Evolutionary conservation across 2,329 filamentous ascomycete species (phyloP).

Genomic region (Endothia cerciana): DNA sequence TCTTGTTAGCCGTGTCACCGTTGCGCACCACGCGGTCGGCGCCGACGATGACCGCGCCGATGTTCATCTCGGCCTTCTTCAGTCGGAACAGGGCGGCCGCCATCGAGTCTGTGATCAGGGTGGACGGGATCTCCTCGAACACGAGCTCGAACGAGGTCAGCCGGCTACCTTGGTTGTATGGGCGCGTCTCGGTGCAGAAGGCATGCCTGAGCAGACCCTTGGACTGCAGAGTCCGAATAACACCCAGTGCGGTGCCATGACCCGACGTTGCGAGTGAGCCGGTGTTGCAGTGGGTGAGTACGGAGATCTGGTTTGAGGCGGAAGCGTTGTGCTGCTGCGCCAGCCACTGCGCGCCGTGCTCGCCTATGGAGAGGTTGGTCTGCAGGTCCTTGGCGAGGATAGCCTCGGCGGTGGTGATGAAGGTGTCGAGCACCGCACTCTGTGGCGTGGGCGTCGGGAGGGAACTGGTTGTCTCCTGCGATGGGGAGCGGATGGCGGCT

Average conservation of each 20-base stretch:
- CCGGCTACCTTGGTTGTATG: conserved; percentile 96
- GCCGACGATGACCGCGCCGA: conserved; percentile 88
- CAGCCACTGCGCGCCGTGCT: conserved; percentile 84
- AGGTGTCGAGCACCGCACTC: conserved; percentile 66
- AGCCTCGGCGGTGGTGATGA: conserved; percentile 78
- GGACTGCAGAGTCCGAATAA: conserved; percentile 81
- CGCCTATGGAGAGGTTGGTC: conserved; percentile 86
- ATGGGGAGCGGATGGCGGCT: conserved; percentile 57
- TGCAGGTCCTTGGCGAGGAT: conserved; percentile 86
- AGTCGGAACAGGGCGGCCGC: conserved; percentile 79
- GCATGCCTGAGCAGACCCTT: conserved; percentile 73
- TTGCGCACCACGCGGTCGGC: conserved; percentile 95
- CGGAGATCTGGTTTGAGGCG: conserved; percentile 63
- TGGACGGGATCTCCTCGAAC: conserved; percentile 88
- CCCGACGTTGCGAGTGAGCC: conserved; percentile 95
- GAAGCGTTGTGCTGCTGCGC: conserved; percentile 58
- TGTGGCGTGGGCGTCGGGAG: conserved; percentile 44
- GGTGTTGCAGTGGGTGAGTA: conserved; percentile 97
- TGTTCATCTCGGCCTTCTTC: conserved; percentile 64
- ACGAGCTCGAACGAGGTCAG: conserved; percentile 97
- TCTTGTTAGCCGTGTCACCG: conserved; percentile 98
- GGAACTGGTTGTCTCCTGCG: conserved; percentile 41
- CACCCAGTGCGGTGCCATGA: conserved; percentile 94
- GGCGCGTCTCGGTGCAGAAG: conserved; percentile 95
- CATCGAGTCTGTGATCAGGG: conserved; percentile 96